Evolutionary conservation across 2,329 filamentous ascomycete species (phyloP), one percentile per base, ranked within the genome.

Genomic region (Bipolaris sorokiniana): DNA sequence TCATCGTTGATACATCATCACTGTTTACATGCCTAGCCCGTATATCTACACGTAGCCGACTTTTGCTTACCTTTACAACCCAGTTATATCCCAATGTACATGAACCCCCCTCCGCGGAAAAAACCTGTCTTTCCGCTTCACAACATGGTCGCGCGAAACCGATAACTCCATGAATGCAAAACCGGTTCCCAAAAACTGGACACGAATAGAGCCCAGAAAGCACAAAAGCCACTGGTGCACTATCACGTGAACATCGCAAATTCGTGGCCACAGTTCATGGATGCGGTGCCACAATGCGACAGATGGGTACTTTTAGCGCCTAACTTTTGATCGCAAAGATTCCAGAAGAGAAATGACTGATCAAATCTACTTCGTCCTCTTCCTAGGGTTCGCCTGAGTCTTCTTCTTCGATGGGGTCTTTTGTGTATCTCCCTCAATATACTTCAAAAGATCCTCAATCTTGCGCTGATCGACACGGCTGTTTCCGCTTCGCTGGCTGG

Each of bases 391-490:
- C 15, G 76, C 49, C 42, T 71, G 66, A 5, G 70, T 70, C 47
- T 74, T 66, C 76, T 81, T 81, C 73, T 82, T 82, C 49, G 77
- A 74, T 31, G 76, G 74, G 48, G 72, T 76, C 69, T 79, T 79
- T 5, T 71, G 65, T 18, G 71, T 65, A 26, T 78, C 77, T 16
- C 93, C 94, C 77, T 98, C 95, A 66, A 99, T 98, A 78, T 94
- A 98, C 77, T 90, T 91, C 74, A 99, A 83, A 38, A 99, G 81
- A 76, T 99, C 94, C 68, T 98, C 93, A 62, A 99, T 92, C 79
- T 88, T 97, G 68, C 92, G 85, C 53, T 89, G 86, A 74, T 96
- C 91, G 46, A 92, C 62, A n/a, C 71, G 65, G 38, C 67, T 64
- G 13, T 58, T 80, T 23, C 71, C 70, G 50, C 71, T 73, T 34